Evolutionary conservation across 768 basidiomycete genomes (phyloP), one percentile per base, ranked within the genome.

Genomic region (Royoungia palumana): DNA sequence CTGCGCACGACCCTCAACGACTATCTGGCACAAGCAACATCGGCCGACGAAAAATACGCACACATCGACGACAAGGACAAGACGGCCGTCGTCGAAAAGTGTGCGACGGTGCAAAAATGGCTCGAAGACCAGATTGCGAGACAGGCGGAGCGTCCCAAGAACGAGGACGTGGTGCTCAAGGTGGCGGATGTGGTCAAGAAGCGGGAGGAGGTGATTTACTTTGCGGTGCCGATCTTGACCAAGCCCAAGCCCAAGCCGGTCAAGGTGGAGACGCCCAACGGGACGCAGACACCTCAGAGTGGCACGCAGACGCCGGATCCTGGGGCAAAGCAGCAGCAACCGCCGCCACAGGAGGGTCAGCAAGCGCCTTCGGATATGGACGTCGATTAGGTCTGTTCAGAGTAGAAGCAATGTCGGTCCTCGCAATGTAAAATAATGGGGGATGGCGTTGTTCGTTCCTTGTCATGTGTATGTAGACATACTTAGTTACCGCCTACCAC

Each of bases 11-110:
- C 88, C 45, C 76, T 96, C 67, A 91, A 95, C 76, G 80, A 72
- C 43, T 98, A 92, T 77, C 75, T 92, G 72, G 62, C 78, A 20
- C 83, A 92, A 68, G 93, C 93, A 19, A 87, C 88, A 27, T 87
- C 87, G 14, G 49, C 67, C 17, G 94, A 96, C 46, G 95, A 96
- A 57, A 85, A 85, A 71, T 90, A 80, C 70, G 68, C 86, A 12
- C 96, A 98, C 75, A 92, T 98, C 57, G 85, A 87, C 53, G 85
- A 85, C 57, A 90, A 88, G 73, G 90, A 93, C 68, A 89, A 85
- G 70, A 81, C 92, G 72, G 65, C 72, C 40, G 82, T 94, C 55
- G 77, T 97, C 58, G 96, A 99, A 73, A 89, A 87, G 69, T 85
- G 85, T 48, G 96, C 89, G 44, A 92, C 84, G 10, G 74, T 87